Evolutionary conservation across 2,329 filamentous ascomycete genomes (phyloP), one percentile per base, ranked within the genome.

Genomic region (Amesomyces nigricolor): DNA sequence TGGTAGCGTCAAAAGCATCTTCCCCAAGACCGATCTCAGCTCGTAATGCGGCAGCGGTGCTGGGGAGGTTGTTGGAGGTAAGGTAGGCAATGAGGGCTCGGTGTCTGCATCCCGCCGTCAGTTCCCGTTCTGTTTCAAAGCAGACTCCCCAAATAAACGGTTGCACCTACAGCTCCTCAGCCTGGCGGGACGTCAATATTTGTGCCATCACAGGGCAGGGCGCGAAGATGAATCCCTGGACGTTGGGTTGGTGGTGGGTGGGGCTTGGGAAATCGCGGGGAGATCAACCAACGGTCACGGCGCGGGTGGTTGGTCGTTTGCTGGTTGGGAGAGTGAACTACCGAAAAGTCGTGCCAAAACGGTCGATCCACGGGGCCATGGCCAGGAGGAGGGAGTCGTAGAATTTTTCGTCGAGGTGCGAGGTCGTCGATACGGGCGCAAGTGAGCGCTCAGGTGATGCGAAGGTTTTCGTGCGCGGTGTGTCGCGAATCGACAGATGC

Each of bases 51-150:
- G 83, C 76, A 42, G 88, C 88, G 59, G 82, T 85, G 54, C 83
- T 82, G 29, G 83, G 73, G 42, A 94, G 81, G 68, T 86, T 87
- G 68, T 82, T 85, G 35, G 88, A 85, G 46, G 83, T 79, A 17
- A 96, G 78, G 70, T 96, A 96, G 63, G 91, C 90, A 68, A 96
- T 87, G 64, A 96, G 90, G 61, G 91, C 89, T 76, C 95, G 95
- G 78, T 96, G 89, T 68, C 90, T 95, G 73, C 17, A 37, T 29
- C n/a, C 13, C 49, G 52, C 51, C 40, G 58, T 61, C 55, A 61
- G 57, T 47, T n/a, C 26, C 17, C 11, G 38, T 29, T 26, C 44
- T 38, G 30, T 44, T 35, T 32, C 37, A 14, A 14, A 4, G 39
- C 17, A 17, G 22, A 43, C 79, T n/a, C n/a, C n/a, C n/a, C n/a